phyloP scores from a whole-genome alignment of 495 filamentous ascomycete species.

The Rusavskia elegans region DNA sequence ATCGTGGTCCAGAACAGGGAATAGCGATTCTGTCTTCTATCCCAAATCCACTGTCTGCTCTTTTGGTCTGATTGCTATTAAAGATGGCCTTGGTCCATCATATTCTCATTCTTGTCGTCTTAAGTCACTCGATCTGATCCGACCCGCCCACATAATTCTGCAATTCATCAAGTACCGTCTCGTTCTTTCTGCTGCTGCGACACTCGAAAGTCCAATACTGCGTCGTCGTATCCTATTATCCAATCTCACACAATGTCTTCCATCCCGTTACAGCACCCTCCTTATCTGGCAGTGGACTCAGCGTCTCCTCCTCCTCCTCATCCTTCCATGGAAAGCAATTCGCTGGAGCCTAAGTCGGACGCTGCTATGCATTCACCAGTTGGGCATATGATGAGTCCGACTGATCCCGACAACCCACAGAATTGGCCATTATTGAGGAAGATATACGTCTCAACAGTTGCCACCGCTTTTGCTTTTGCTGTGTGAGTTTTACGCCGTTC shows the following conservation, averaged over 20 bases:
- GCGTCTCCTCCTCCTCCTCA: background rate
- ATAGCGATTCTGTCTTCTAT: background rate
- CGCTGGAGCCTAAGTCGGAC: background rate
- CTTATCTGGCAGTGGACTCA: background rate
- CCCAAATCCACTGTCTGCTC: background rate
- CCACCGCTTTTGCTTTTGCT: slow-evolving; percentile 19
- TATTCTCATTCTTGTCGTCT: background rate
- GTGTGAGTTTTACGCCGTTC: slow-evolving; percentile 15
- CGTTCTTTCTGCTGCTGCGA: too few species aligned
- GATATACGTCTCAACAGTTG: slow-evolving; percentile 23
- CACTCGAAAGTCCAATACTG: too few species aligned
- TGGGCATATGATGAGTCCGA: slow-evolving; percentile 12
- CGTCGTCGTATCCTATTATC: too few species aligned
- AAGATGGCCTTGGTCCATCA: background rate
- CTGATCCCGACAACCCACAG: slow-evolving; percentile 34
- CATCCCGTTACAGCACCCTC: background rate
- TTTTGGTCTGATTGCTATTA: background rate
- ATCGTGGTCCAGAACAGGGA: background rate
- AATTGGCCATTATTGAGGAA: slow-evolving; percentile 34
- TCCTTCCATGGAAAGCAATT: background rate
- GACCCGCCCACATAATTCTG: background rate
- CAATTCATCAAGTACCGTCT: too few species aligned
- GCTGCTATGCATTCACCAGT: background rate
- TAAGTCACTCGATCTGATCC: background rate
- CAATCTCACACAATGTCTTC: background rate